These are phyloP conservation scores for Verticillium nonalfalfae DNA, from an alignment of 2,329 filamentous ascomycete species.

Conservation along the genomic window DNA sequence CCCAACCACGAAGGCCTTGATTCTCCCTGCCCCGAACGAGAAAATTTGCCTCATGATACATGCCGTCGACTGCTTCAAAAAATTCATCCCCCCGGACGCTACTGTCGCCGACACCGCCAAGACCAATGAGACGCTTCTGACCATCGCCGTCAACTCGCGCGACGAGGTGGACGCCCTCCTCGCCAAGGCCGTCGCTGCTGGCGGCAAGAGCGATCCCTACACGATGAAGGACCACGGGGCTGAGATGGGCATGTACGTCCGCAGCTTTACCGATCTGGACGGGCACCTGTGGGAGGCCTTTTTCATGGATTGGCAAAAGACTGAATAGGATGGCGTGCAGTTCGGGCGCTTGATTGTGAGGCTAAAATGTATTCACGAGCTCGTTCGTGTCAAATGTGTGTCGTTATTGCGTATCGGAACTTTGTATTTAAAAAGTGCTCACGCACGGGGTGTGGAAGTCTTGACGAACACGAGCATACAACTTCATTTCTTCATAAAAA, in stretches of 20 bases:
- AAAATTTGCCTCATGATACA: slow-evolving; percentile 16
- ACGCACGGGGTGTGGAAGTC: no score
- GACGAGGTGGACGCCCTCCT: slow-evolving; percentile 13
- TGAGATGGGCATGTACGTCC: slow-evolving; percentile 13
- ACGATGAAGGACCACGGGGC: slow-evolving; percentile 9
- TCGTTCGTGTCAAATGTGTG: no score
- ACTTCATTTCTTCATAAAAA: no score
- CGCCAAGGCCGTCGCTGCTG: slow-evolving; percentile 12
- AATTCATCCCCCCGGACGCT: slow-evolving; percentile 13
- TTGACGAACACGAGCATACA: no score
- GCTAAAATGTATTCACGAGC: no score
- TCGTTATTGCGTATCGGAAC: no score
- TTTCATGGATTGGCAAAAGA: not conserved
- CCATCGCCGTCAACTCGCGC: slow-evolving; percentile 7
- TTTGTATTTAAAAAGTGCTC: no score
- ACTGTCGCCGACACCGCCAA: slow-evolving; percentile 11
- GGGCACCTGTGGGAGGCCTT: slow-evolving; percentile 17
- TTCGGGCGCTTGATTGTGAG: no score
- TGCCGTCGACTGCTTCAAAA: slow-evolving; percentile 9
- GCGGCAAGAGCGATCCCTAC: slow-evolving; percentile 13
- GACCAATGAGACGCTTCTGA: slow-evolving; percentile 11
- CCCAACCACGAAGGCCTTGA: slow-evolving; percentile 9
- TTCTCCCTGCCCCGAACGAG: slow-evolving; percentile 12
- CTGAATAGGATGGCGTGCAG: not conserved
- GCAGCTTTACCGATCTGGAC: slow-evolving; percentile 15